Evolutionary conservation across 2,329 filamentous ascomycete genomes (phyloP).

Genomic region (Colletotrichum sp.): DNA sequence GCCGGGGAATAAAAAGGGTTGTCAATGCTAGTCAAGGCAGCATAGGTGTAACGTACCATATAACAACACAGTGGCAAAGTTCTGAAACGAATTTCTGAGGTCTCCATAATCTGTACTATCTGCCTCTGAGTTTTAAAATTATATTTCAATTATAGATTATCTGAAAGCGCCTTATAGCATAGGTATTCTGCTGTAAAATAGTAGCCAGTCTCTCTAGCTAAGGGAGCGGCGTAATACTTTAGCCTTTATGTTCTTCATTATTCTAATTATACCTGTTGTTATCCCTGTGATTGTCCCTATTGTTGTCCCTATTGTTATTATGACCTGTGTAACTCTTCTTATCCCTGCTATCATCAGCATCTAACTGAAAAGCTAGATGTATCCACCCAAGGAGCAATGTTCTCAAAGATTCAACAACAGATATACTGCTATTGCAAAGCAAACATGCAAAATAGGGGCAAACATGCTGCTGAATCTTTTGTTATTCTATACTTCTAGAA

Average conservation of each 20-base stretch:
- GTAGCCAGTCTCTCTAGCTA: background rate
- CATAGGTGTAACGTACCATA: accelerated
- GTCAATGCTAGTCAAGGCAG: background rate
- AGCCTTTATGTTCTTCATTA: background rate
- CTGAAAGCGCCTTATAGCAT: background rate
- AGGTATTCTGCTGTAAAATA: background rate
- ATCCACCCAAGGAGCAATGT: background rate
- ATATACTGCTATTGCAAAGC: background rate
- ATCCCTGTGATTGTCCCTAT: background rate
- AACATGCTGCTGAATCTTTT: background rate
- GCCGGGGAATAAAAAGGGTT: background rate
- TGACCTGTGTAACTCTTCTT: accelerated
- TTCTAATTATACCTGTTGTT: accelerated
- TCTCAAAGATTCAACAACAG: background rate
- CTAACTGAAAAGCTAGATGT: background rate
- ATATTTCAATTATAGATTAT: background rate
- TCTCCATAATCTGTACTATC: background rate
- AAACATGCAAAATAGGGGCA: background rate
- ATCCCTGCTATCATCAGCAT: background rate
- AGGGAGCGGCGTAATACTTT: background rate
- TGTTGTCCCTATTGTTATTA: background rate
- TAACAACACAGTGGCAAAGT: background rate
- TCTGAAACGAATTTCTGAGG: background rate
- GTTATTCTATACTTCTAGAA: background rate
- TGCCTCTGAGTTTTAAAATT: accelerated